Evolutionary conservation across 805 yeast species (phyloP).

Genomic region (Candida odintsovae): DNA sequence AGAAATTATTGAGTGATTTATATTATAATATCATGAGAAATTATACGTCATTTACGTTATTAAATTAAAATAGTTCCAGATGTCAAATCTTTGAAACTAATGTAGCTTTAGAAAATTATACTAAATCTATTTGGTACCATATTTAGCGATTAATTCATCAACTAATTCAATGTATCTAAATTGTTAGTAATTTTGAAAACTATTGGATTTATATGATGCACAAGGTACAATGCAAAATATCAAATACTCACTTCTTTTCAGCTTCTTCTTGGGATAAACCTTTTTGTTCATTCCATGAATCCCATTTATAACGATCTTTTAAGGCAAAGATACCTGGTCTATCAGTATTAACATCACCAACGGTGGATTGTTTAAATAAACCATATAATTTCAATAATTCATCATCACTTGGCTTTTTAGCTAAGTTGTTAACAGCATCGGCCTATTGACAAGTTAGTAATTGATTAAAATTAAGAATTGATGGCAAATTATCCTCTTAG

Average conservation of each 20-base stretch:
- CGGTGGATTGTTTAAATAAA: constrained; percentile 93
- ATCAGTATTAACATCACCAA: constrained; percentile 83
- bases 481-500: background rate
- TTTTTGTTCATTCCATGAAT: constrained; percentile 85
- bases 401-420: constrained; percentile 77
- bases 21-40: no score
- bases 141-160: constrained; percentile 53
- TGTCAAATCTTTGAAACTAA: no score
- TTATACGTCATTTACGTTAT: no score
- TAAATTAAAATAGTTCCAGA: no score
- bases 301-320: constrained; percentile 97
- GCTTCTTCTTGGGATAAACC: constrained; percentile 90
- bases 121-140: constrained; percentile 26
- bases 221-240: no score
- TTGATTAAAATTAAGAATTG: no score
- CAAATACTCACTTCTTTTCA: constrained; percentile 50
- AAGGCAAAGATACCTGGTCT: constrained; percentile 92
- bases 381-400: constrained; percentile 87
- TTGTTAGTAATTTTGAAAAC: background rate
- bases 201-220: no score
- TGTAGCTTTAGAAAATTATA: no score
- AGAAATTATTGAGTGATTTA: no score
- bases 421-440: constrained; percentile 66
- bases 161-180: constrained; percentile 58
- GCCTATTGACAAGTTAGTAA: constrained; percentile 42